Percentiles rank a stretch among this genome's conserved stretches.
phyloP scores from a whole-genome alignment of 805 yeast genomes.

The Wickerhamomyces alni region DNA sequence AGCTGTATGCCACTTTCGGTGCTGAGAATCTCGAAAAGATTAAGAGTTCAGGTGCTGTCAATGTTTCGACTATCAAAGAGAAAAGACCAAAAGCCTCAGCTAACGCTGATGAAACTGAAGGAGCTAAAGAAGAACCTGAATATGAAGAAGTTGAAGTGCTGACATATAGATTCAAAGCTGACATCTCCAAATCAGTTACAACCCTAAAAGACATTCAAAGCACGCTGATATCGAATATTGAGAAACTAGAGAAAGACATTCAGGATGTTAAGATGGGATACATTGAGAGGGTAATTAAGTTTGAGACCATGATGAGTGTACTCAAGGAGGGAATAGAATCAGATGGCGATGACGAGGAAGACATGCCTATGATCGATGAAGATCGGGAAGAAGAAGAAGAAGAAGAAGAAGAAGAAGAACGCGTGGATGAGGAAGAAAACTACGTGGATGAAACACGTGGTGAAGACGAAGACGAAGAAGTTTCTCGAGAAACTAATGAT shows the following conservation, averaged over 20 bases:
- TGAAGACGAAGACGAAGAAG: not conserved
- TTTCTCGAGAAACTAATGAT: not conserved
- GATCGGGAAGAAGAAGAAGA: constrained; percentile 3
- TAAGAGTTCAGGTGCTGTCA: not conserved
- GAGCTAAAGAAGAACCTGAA: not conserved
- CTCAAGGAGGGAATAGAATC: not conserved
- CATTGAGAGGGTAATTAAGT: constrained; percentile 9
- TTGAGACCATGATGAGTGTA: constrained; percentile 9
- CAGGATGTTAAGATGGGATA: constrained; percentile 4
- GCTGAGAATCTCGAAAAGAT: constrained; percentile 4
- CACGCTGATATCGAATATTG: not conserved
- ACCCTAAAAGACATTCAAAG: not conserved
- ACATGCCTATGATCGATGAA: not conserved
- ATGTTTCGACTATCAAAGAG: not conserved
- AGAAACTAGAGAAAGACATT: constrained; percentile 8
- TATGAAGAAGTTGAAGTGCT: not conserved
- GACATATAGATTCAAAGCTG: constrained; percentile 1
- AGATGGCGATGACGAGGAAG: constrained; percentile 7
- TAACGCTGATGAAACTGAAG: not conserved
- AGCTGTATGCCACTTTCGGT: constrained; percentile 13
- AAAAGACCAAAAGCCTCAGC: constrained; percentile 2
- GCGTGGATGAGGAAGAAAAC: not conserved
- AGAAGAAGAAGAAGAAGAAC: constrained; percentile 2
- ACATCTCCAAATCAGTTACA: not conserved
- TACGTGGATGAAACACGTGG: no score